Evolutionary conservation across 345 rosid species (phyloP), one percentile per base, ranked within the genome.

Genomic region (Pistacia integerrima): DNA sequence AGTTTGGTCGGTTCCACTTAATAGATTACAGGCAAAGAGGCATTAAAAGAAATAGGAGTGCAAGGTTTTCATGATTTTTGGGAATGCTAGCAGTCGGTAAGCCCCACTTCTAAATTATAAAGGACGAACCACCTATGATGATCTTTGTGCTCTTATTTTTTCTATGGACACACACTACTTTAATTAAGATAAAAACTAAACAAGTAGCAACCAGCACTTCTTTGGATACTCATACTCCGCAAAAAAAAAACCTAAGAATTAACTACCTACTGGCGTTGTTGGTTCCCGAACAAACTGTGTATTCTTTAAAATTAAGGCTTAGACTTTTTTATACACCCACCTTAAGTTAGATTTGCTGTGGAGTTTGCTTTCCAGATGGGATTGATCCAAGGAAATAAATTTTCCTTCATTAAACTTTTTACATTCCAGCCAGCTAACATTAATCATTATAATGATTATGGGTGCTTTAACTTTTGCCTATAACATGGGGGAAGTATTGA

Each of bases 281-380:
- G 74, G 79, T 64, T 66, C 61, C 72, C 77, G 58, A 74, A 81
- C 84, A 78, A 79, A 64, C 78, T 56, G 58, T 73, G 51, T 13
- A 78, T 82, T 58, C 84, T 85, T 87, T 56, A 46, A 81, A 81
- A 76, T 49, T 28, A 82, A 85, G 85, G 57, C 76, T 65, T 76
- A 69, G 49, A 52, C 73, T 46, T 54, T 35, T 12, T 74, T 22
- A 0, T 51, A 25, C 10, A 65, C 64, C 69, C 67, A 68, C 16
- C 68, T 22, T 17, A 56, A 17, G 4, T 70, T 57, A 58, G 68
- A 62, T 46, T 77, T 71, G 41, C 64, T 44, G 2, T 38, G 35
- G 46, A 44, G 56, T 68, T 82, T 76, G 84, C 85, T 82, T 86
- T 86, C 83, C 84, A 84, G 85, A 51, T 72, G 80, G 87, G 82